A percentile compares a stretch with the other conserved stretches of the same genome.
Evolutionary conservation across 140 eudicot species (phyloP).

Genomic region (Ambrosia hybrid): DNA sequence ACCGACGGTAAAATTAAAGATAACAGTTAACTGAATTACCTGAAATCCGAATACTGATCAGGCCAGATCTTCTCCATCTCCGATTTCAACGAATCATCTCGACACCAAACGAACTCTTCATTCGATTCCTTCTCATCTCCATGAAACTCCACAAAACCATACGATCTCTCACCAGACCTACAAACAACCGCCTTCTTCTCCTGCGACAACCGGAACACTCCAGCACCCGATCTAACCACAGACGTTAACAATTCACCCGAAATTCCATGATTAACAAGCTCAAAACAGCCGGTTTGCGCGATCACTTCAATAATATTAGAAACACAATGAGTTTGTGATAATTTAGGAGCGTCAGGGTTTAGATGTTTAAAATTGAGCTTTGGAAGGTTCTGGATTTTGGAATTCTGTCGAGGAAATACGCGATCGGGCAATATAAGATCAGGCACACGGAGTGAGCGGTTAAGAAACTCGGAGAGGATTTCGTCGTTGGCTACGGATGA

Average conservation of each 20-base stretch:
- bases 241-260: constrained; percentile 30
- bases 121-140: constrained; percentile 56
- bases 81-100: constrained; percentile 40
- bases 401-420: constrained; percentile 65
- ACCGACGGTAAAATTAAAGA: background rate
- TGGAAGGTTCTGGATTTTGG: constrained; percentile 48
- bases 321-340: background rate
- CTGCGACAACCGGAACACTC: constrained; percentile 47
- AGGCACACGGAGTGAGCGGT: constrained; percentile 73
- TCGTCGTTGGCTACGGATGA: constrained; percentile 73
- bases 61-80: constrained; percentile 81
- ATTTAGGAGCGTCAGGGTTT: background rate
- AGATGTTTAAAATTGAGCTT: constrained; percentile 44
- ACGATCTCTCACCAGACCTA: constrained; percentile 51
- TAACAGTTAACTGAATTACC: constrained; percentile 38
- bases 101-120: constrained; percentile 88
- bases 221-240: constrained; percentile 37
- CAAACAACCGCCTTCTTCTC: constrained; percentile 52
- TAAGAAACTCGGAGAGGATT: constrained; percentile 62
- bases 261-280: constrained; percentile 74
- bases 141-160: constrained; percentile 71
- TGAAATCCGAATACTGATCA: constrained; percentile 64
- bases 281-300: constrained; percentile 60
- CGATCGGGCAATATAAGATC: constrained; percentile 72
- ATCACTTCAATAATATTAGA: constrained; percentile 27